Evolutionary conservation across 345 rosid genomes (phyloP).

Genomic region (Erysimum cheiranthoides): DNA sequence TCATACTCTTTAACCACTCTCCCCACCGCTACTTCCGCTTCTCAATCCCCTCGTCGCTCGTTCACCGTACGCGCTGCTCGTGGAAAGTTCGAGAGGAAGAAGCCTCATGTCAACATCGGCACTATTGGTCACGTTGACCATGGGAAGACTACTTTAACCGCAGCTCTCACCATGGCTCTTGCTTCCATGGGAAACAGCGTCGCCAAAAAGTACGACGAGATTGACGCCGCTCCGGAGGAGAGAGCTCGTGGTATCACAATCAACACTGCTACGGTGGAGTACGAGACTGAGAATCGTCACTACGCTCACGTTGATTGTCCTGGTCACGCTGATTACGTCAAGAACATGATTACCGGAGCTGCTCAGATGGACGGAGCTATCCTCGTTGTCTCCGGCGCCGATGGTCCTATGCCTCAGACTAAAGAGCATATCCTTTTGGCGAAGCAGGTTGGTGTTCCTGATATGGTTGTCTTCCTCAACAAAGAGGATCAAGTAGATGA

Average conservation of each 20-base stretch:
- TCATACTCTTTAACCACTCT: slow-evolving; percentile 48
- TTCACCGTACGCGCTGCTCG: slow-evolving; percentile 81
- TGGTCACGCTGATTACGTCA: slow-evolving; percentile 92
- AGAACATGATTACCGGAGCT: slow-evolving; percentile 91
- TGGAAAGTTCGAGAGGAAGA: slow-evolving; percentile 94
- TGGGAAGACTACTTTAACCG: slow-evolving; percentile 90
- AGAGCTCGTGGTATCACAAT: slow-evolving; percentile 93
- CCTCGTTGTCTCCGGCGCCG: slow-evolving; percentile 82
- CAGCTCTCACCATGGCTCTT: slow-evolving; percentile 91
- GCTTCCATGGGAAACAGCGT: slow-evolving; percentile 73
- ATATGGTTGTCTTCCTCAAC: slow-evolving; percentile 86
- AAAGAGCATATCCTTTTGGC: slow-evolving; percentile 88
- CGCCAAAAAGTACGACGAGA: slow-evolving; percentile 87
- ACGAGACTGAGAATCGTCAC: slow-evolving; percentile 87
- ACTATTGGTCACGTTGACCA: slow-evolving; percentile 98
- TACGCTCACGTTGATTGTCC: slow-evolving; percentile 95
- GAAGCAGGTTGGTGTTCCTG: slow-evolving; percentile 90
- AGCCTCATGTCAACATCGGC: slow-evolving; percentile 90
- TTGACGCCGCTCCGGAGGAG: slow-evolving; percentile 95
- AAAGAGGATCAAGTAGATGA: slow-evolving; percentile 96
- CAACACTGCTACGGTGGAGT: slow-evolving; percentile 92
- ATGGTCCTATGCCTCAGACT: slow-evolving; percentile 96
- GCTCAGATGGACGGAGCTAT: slow-evolving; percentile 97
- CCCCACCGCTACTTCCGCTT: slow-evolving; percentile 16
- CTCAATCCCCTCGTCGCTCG: slow-evolving; percentile 48